phyloP scores from a whole-genome alignment of 352 stramenopile species.

The Paralagenidium karlingii region DNA sequence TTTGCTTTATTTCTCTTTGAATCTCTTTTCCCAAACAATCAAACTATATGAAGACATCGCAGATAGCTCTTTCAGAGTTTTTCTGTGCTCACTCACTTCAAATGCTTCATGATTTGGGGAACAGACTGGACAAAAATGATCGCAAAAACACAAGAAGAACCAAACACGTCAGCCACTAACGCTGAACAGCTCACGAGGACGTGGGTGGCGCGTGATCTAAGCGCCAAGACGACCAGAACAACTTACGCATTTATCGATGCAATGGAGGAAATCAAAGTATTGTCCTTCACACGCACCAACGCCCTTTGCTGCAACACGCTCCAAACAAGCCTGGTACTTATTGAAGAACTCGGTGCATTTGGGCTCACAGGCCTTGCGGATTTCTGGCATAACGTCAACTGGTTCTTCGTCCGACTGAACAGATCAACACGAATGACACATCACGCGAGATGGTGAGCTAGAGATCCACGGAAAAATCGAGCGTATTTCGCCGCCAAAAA shows the following conservation, averaged over 20 bases:
- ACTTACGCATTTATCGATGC: slow-evolving; percentile 91
- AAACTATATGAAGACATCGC: no score
- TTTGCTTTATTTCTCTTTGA: no score
- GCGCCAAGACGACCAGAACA: no score
- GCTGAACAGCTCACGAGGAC: neutral
- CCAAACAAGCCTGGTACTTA: slow-evolving; percentile 86
- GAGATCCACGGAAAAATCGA: no score
- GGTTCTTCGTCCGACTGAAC: slow-evolving; percentile 72
- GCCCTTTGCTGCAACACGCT: slow-evolving; percentile 85
- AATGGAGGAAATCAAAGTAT: slow-evolving; percentile 94
- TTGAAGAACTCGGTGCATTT: slow-evolving; percentile 80
- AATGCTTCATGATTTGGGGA: slow-evolving; percentile 91
- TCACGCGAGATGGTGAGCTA: neutral
- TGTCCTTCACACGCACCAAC: slow-evolving; percentile 90
- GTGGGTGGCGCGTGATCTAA: neutral
- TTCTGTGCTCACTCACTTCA: slow-evolving; percentile 64
- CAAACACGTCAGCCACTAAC: slow-evolving; percentile 1
- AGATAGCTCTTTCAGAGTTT: no score
- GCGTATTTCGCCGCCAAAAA: no score
- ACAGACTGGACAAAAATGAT: slow-evolving; percentile 37
- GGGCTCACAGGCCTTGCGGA: slow-evolving; percentile 87
- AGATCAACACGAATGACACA: slow-evolving; percentile 1
- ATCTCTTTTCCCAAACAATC: no score
- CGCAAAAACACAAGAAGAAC: slow-evolving; percentile 4
- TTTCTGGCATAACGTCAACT: slow-evolving; percentile 88